Evolutionary conservation across 768 basidiomycete genomes (phyloP), one percentile per base, ranked within the genome.

Genomic region (Auricularia sp.): DNA sequence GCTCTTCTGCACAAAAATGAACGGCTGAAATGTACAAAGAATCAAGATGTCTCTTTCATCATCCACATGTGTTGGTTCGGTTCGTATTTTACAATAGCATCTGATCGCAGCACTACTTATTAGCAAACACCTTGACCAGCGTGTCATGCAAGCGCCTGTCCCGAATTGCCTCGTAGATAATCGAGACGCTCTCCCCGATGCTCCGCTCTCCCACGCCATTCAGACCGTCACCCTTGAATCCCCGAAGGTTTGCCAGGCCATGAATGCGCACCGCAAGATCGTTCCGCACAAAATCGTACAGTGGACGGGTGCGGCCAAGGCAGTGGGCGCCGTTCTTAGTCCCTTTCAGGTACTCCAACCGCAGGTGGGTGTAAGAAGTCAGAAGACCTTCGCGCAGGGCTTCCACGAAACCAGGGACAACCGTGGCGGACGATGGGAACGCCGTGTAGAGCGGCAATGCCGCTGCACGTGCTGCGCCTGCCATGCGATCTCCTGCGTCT

Each of bases 231-330:
- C 47, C 47, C 18, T 18, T 64, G 33, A 71, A 72, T 23, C 62
- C 8, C 6, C 43, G 63, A 7, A 85, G 78, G 70, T 93, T 93
- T 68, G 90, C 88, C 6, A 80, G 77, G 14, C 91, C 91, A 66
- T 91, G 85, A 88, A 91, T 93, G 68, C 78, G 77, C 65, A 93
- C 83, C 18, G 88, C 89, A 34, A 93, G 77, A 6, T 79, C 81
- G 29, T 82, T 65, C 36, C 92, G 80, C 3, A 94, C 83, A 66
- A 85, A 94, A 71, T 90, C 86, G 74, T 94, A 94, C 23, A 93
- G 73, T 3, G 83, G 77, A 10, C 84, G 80, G 3, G 90, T 91
- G 71, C 81, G 83, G 71, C 84, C 84, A 64, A 94, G 79, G 73
- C 79, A 84, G 47, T 51, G 47, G 11, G 47, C 14, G 14, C 18